phyloP scores from a whole-genome alignment of 1,284 basidiomycete species.

The Ustilago crameri region DNA sequence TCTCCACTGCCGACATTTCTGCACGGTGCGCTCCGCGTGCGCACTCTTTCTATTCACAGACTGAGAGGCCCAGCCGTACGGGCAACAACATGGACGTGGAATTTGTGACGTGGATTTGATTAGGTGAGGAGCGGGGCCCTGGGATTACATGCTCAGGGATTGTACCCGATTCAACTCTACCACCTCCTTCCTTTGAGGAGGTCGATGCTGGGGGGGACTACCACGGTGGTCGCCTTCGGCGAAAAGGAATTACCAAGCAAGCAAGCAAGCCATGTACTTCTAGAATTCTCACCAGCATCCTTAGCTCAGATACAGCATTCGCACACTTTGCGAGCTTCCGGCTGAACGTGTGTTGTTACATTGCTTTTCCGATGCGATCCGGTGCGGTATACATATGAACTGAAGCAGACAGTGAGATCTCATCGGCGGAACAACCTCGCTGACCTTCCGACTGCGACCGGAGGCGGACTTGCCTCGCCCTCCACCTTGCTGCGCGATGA shows the following conservation, averaged over 20 bases:
- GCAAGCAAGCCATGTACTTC: conserved; percentile 40
- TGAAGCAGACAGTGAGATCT: neutral
- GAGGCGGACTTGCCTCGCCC: conserved; percentile 24
- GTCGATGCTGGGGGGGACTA: no score
- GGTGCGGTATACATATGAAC: neutral
- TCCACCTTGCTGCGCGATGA: conserved; percentile 15
- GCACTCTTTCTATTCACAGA: no score
- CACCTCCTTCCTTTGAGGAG: no score
- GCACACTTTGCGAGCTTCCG: neutral
- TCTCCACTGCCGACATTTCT: neutral
- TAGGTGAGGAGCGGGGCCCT: no score
- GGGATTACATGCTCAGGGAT: no score
- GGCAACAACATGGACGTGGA: no score
- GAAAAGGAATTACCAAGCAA: no score
- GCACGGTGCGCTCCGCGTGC: no score
- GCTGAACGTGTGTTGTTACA: neutral
- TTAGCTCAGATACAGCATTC: neutral
- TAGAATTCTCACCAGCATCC: conserved; percentile 8
- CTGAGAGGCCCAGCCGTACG: no score
- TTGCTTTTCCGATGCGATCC: neutral
- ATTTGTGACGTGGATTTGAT: no score
- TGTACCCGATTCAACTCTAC: no score
- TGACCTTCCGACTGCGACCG: conserved; percentile 14
- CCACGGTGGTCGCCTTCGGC: no score
- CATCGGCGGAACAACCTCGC: conserved; percentile 19